Conservation (phyloP, 441 rosid genomes). For the Geranium incanum region DNA sequence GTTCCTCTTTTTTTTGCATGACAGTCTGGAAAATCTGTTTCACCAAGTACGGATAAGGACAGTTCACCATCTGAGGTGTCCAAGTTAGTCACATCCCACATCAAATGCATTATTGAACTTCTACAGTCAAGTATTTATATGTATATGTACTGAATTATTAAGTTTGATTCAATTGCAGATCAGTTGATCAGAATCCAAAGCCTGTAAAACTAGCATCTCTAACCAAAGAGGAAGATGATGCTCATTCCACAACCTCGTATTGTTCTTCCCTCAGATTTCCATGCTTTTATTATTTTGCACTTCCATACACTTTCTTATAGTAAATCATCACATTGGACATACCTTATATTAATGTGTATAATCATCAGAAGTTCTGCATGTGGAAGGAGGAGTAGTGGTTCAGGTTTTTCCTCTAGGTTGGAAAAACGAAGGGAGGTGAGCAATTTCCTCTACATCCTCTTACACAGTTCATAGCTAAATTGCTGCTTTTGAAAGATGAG, state of each 20-base stretch:
- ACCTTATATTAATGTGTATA: neutral
- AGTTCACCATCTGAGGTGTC: conserved; percentile 31
- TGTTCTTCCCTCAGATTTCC: conserved; percentile 24
- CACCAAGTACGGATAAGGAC: conserved; percentile 31
- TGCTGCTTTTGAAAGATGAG: neutral
- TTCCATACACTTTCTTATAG: no score
- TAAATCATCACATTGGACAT: no score
- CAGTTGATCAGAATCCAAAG: conserved; percentile 36
- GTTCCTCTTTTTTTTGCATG: conserved; percentile 8
- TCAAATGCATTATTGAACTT: neutral
- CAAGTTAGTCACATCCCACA: conserved; percentile 40
- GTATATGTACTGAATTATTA: neutral
- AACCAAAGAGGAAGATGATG: conserved; percentile 54
- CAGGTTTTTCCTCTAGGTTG: conserved; percentile 61
- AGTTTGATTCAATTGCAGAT: conserved; percentile 33
- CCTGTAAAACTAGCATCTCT: conserved; percentile 25
- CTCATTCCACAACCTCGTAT: conserved; percentile 55
- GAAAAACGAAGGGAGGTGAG: conserved; percentile 60
- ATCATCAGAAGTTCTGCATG: conserved; percentile 46
- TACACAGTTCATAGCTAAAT: conserved; percentile 8
- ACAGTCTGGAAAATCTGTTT: conserved; percentile 45
- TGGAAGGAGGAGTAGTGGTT: conserved; percentile 43
- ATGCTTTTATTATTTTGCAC: neutral
- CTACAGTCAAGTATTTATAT: neutral
- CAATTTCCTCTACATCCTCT: conserved; percentile 8